These are phyloP conservation scores for Diaporthe australafricana DNA, from an alignment of 2,329 filamentous ascomycete species.

Conservation along the genomic window DNA sequence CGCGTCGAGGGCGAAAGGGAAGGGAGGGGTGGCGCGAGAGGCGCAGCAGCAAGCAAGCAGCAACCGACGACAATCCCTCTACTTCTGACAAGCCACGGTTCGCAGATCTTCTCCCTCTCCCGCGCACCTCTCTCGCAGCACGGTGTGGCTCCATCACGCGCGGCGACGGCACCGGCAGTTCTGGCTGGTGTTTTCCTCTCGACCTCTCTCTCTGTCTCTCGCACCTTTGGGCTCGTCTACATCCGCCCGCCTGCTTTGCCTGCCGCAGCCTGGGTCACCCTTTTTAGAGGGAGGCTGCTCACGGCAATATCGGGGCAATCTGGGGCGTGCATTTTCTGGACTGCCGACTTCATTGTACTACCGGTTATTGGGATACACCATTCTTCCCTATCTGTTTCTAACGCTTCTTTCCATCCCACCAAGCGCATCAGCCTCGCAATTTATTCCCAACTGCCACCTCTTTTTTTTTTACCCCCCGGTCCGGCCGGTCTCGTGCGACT, in stretches of 20 bases:
- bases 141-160: constrained; percentile 19
- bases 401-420: background rate
- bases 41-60: background rate
- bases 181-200: background rate
- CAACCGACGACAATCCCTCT: background rate
- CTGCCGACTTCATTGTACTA: background rate
- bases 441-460: constrained; percentile 19
- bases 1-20: too few relatives aligned
- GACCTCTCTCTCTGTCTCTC: background rate
- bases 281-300: background rate
- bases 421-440: constrained; percentile 22
- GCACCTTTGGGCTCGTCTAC: background rate
- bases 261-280: background rate
- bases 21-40: background rate
- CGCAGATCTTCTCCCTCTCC: constrained; percentile 6
- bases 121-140: background rate
- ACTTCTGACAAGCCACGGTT: constrained; percentile 36
- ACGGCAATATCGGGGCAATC: background rate
- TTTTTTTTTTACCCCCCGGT: background rate
- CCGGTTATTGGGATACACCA: background rate
- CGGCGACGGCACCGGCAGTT: background rate
- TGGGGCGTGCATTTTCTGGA: background rate
- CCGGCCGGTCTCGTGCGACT: constrained; percentile 9
- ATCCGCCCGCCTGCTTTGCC: background rate
- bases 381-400: background rate